Percentiles rank a stretch among this genome's conserved stretches.
phyloP scores from a whole-genome alignment of 805 yeast genomes.

The Candida coleopterorum region DNA sequence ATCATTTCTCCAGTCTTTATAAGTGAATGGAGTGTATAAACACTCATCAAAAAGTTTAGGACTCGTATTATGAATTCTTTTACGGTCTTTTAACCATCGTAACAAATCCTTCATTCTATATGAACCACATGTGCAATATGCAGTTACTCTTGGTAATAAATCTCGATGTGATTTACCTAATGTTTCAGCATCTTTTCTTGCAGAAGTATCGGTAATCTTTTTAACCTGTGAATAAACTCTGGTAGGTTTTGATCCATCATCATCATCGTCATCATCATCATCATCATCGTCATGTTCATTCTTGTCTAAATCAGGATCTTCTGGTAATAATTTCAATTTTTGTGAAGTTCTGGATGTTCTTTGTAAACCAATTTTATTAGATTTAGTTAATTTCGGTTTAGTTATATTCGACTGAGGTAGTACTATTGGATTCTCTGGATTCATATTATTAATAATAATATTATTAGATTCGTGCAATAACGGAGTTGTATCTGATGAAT shows the following conservation, averaged over 20 bases:
- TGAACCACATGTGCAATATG: slow-evolving; percentile 92
- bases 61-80: slow-evolving; percentile 65
- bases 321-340: slow-evolving; percentile 65
- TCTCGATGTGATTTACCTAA: slow-evolving; percentile 83
- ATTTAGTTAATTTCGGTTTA: slow-evolving; percentile 6
- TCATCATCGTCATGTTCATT: slow-evolving; percentile 5
- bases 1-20: slow-evolving; percentile 67
- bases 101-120: slow-evolving; percentile 84
- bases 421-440: slow-evolving; percentile 13
- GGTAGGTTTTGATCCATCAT: slow-evolving; percentile 10
- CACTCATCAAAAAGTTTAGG: slow-evolving; percentile 95
- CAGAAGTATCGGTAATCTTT: slow-evolving; percentile 79
- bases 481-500: slow-evolving; percentile 10
- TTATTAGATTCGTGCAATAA: slow-evolving; percentile 9
- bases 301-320: slow-evolving; percentile 19
- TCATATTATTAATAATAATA: background rate
- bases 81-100: slow-evolving; percentile 79
- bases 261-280: slow-evolving; percentile 29
- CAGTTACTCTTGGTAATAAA: slow-evolving; percentile 87
- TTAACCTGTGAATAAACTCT: slow-evolving; percentile 78
- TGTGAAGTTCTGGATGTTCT: slow-evolving; percentile 72
- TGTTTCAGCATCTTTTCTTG: slow-evolving; percentile 90
- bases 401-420: background rate
- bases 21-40: slow-evolving; percentile 83
- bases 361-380: slow-evolving; percentile 59